Base-by-base conservation (phyloP, 768 basidiomycete genomes). In the Podaxis pistillaris region DNA sequence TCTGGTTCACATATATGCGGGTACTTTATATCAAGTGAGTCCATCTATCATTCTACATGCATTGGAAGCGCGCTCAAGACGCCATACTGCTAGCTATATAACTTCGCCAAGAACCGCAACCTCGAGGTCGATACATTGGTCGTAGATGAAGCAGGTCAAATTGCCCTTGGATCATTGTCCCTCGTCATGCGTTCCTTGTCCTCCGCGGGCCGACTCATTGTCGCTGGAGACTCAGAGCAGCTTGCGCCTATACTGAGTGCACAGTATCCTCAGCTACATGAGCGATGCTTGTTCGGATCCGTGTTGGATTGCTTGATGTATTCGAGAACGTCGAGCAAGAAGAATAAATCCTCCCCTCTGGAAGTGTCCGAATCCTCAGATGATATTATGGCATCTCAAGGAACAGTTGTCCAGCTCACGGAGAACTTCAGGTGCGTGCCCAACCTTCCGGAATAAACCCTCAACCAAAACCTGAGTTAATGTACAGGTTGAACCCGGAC, bases 221-320 rank as follows among this genome's bases (percentile, higher is more conserved):
- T 83, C 51, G 81, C 82, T 22, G 83, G 83, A 11, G 83, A 84
- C 66, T 81, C 80, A 0, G 80, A 83, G 60, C 83, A 83, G 64
- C 68, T 84, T 8, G 82, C 81, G 3, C 82, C 83, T 3, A 84
- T 84, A 38, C 65, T 83, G 50, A 76, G 73, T 53, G 81, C 77
- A 7, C 73, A 78, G 63, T 84, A 84, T 66, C 83, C 81, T 2
- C 69, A 73, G 11, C 65, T 77, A 51, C 76, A 73, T 60, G 71
- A 71, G 6, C 68, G 73, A 28, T 66, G 73, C 5, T 65, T 84
- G 0, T 83, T 83, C 70, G 82, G 82, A 41, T 83, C 81, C 38
- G 74, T 82, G 6, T 68, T 83, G 28, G 83, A 84, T 62, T 77
- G 75, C 58, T 66, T 82, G 22, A 81, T 82, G 79, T 73, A 70